Evolutionary conservation across 2,329 filamentous ascomycete genomes (phyloP).

Genomic region (Coniochaeta hoffmannii): DNA sequence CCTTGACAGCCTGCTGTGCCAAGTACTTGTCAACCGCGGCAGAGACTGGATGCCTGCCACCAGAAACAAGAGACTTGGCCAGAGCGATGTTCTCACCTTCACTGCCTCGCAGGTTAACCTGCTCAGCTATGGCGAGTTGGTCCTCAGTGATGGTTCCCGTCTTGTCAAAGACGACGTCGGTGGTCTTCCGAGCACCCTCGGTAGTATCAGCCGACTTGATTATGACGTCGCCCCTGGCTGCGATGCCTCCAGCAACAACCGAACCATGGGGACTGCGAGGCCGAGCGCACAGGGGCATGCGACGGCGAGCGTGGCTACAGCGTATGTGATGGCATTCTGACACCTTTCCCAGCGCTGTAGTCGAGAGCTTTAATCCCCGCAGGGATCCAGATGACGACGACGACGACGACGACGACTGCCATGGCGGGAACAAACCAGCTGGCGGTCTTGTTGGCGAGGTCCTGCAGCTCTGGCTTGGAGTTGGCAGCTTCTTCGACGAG

Average conservation of each 20-base stretch:
- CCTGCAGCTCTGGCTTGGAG: constrained; percentile 61
- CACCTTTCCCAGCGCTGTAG: constrained; percentile 38
- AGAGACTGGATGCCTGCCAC: constrained; percentile 48
- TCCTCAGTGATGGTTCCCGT: constrained; percentile 68
- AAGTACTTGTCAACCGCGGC: constrained; percentile 26
- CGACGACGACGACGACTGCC: constrained; percentile 44
- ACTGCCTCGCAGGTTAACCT: too few relatives aligned
- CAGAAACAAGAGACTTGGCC: constrained; percentile 19
- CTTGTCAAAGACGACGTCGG: constrained; percentile 72
- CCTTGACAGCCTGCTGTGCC: constrained; percentile 2
- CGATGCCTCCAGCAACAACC: constrained; percentile 61
- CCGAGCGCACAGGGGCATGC: constrained; percentile 76
- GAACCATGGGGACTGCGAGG: constrained; percentile 68
- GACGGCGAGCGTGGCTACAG: constrained; percentile 65
- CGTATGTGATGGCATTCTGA: constrained; percentile 59
- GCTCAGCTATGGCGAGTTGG: constrained; percentile 33
- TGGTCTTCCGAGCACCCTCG: constrained; percentile 52
- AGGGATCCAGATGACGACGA: constrained; percentile 60
- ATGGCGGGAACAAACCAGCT: constrained; percentile 63
- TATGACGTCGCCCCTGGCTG: constrained; percentile 57
- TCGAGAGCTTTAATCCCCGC: constrained; percentile 38
- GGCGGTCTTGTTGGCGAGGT: constrained; percentile 61
- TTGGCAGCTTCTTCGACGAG: constrained; percentile 66
- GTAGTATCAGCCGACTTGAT: constrained; percentile 61
- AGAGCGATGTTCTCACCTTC: constrained; percentile 17